Percentiles rank a stretch among this genome's conserved stretches.
phyloP scores from a whole-genome alignment of 768 basidiomycete genomes.

The Suillus tomentosus region DNA sequence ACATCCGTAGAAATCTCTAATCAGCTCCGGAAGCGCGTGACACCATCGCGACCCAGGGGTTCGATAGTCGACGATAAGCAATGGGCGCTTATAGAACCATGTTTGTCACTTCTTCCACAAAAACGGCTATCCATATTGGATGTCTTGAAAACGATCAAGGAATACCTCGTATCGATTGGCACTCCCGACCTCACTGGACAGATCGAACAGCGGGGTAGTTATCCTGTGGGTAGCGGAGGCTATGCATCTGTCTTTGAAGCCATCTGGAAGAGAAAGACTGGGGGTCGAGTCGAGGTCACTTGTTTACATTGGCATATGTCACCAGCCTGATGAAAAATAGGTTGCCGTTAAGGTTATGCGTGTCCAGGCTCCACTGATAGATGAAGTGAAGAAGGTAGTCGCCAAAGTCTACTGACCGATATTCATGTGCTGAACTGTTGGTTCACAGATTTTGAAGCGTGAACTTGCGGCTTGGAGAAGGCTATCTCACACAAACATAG shows the following conservation, averaged over 20 bases:
- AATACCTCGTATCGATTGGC: background rate
- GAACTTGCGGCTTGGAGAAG: slow-evolving; percentile 6
- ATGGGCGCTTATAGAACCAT: slow-evolving; percentile 1
- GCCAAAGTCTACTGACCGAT: background rate
- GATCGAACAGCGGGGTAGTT: background rate
- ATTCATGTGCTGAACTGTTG: background rate
- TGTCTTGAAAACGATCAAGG: background rate
- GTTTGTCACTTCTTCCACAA: background rate
- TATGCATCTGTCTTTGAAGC: background rate
- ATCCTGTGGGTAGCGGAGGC: background rate
- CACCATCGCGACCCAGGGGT: background rate
- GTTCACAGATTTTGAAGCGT: background rate
- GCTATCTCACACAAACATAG: background rate
- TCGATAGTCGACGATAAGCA: background rate
- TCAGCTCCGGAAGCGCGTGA: background rate
- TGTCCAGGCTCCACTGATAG: too few species aligned
- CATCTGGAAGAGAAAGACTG: background rate
- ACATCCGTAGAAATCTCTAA: background rate
- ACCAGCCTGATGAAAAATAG: background rate
- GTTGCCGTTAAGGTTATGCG: background rate
- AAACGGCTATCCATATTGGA: background rate
- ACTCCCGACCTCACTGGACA: background rate
- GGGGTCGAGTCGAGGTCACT: background rate
- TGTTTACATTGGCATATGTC: background rate
- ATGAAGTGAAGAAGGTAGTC: background rate